Base-by-base conservation (phyloP, 228 moss, liverwort and hornwort species). In the Sphagnum fallax region DNA sequence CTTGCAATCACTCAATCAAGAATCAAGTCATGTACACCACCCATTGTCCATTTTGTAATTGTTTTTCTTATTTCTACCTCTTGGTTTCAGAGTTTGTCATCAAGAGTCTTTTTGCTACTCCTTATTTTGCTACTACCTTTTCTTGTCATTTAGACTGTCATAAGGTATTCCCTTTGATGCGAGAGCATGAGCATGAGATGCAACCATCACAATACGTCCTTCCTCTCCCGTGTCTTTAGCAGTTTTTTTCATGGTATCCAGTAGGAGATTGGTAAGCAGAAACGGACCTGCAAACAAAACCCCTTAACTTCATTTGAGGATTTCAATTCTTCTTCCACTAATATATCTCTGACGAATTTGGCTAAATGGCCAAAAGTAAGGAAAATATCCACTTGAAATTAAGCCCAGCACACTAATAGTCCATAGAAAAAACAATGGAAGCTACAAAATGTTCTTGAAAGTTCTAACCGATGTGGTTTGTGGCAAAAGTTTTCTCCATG, bases 381-480 rank as follows among this genome's bases (percentile, higher is more conserved):
- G 12, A 8, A 10, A 0, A 5, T 16, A 4, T 7, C 16, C 48
- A 8, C 14, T 51, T 5, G 65, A 18, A 6, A 48, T 49, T 65
- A 5, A 13, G 14, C 48, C 5, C 32, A 32, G 32, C 32, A 32
- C 32, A 32, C 32, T 32, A 32, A 32, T 32, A 32, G 32, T 32
- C 32, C 32, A 32, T 32, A 32, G 32, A 1, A 32, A 32, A 32
- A 32, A 32, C 32, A 32, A 32, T 2, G 32, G 32, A 32, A 32
- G 32, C 0, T 32, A 32, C 32, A 32, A 3, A 32, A 2, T 32
- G 32, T 32, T 32, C 32, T 32, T 32, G 32, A 32, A 32, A 32
- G 32, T 32, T 80, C 86, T 74, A 78, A 79, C 93, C 93, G 52
- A 91, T 73, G 69, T 91, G 88, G 67, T 94, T 91, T 60, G 80